These are phyloP conservation scores for Coffea eugenioides DNA, from an alignment of 257 asterid genomes.

Conservation along the genomic window DNA sequence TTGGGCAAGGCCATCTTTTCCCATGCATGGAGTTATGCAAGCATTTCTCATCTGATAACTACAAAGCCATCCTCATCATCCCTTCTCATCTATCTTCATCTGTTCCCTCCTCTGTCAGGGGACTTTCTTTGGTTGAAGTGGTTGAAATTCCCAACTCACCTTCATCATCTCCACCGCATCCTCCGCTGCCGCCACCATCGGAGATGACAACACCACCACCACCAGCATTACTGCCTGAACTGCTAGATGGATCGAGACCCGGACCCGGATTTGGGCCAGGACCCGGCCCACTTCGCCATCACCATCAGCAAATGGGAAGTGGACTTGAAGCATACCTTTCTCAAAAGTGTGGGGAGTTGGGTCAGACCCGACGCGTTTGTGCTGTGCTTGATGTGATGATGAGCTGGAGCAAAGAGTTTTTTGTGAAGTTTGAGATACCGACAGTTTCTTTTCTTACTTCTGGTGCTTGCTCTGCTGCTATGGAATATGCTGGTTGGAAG, in stretches of 20 bases:
- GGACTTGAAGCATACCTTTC: slow-evolving; percentile 51
- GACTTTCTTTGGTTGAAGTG: slow-evolving; percentile 20
- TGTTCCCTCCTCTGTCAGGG: slow-evolving; percentile 22
- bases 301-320: slow-evolving; percentile 32
- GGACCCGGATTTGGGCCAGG: slow-evolving; percentile 12
- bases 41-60: slow-evolving; percentile 39
- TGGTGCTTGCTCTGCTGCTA: slow-evolving; percentile 65
- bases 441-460: slow-evolving; percentile 53
- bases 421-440: slow-evolving; percentile 42
- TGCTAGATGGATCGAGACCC: not conserved
- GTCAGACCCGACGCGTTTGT: slow-evolving; percentile 38
- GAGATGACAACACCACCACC: slow-evolving; percentile 4
- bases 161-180: slow-evolving; percentile 11
- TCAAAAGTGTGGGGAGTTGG: slow-evolving; percentile 26
- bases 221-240: slow-evolving; percentile 10
- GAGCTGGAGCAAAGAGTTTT: slow-evolving; percentile 64
- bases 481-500: slow-evolving; percentile 64
- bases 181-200: not conserved
- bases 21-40: slow-evolving; percentile 71
- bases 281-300: slow-evolving; percentile 11
- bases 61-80: slow-evolving; percentile 46
- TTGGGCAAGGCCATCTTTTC: slow-evolving; percentile 74
- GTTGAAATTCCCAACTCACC: slow-evolving; percentile 34
- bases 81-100: slow-evolving; percentile 70
- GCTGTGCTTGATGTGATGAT: slow-evolving; percentile 74